Evolutionary conservation across 495 filamentous ascomycete genomes (phyloP), one percentile per base, ranked within the genome.

Genomic region (Lepraria neglecta): DNA sequence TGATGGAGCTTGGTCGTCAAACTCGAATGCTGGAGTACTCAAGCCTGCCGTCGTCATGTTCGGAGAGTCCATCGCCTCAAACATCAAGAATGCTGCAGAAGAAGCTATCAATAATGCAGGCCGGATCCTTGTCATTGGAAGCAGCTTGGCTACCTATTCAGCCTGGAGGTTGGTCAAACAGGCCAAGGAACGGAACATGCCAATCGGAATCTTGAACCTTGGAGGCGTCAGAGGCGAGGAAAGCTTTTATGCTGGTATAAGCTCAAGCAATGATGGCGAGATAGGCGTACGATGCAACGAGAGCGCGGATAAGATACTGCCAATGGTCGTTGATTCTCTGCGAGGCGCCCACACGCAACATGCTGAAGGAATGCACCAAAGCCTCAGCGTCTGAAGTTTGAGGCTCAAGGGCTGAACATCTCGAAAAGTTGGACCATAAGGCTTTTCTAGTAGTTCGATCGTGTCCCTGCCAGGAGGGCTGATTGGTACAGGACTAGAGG

Each of bases 41-140:
- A 97, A 98, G 70, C 94, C 94, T 4, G 85, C 86, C 1, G 92
- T 98, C 0, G 84, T 87, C 56, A 95, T 98, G 90, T 98, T 98
- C 71, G 94, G 94, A 4, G 94, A 98, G 73, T 90, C 83, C 57
- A 94, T 97, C 35, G 74, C 80, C 4, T 68, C 70, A 3, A 58
- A 68, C 4, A 85, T 91, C 15, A 96, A 92, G 69, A 63, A 68
- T 1, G 84, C 82, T n/a, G 92, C 91, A 2, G 91, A 96, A 68
- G 76, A 82, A 19, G 87, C 85, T 9, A 82, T 98, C 44, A 87
- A 96, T 64, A 79, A 80, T 55, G 86, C 92, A 10, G 82, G 82
- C 17, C 77, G 81, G 35, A 71, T 98, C 27, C 77, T 98, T 33
- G 81, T 97, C 17, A 70, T 97, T 15, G 94, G 91, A 10, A 96